Evolutionary conservation across 805 yeast genomes (phyloP), one percentile per base, ranked within the genome.

Genomic region (Wickerhamomyces kurtzmanii): DNA sequence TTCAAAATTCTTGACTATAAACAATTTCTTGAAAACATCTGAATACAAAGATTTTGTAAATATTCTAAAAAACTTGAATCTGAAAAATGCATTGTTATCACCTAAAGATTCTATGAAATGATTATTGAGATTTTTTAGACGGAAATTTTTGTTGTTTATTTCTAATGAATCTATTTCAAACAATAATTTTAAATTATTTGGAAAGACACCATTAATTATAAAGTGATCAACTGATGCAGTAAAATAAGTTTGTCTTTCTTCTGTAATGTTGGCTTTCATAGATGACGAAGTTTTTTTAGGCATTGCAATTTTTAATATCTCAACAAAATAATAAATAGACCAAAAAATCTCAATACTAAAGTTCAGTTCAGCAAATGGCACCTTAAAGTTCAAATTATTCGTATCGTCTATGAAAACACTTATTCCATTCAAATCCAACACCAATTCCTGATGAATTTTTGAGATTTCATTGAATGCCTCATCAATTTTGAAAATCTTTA

Each of bases 101-200:
- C 9, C 28, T 6, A 10, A 22, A 16, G 17, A n/a, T 20, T n/a
- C 12, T 5, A 10, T 12, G 7, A 15, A 15, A 9, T 11, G n/a
- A 8, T 13, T n/a, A 14, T 13, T 14, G 6, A 5, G 12, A 6
- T n/a, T n/a, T n/a, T n/a, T n/a, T n/a, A n/a, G n/a, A 19, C 17
- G 9, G 15, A n/a, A 4, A 6, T 11, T 8, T 20, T 26, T 7
- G 28, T n/a, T 6, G 23, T 12, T 15, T 26, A 26, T 7, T 7
- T 14, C 15, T 4, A 26, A 6, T 6, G 23, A 18, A 14, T 26
- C 28, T n/a, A 26, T 15, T 15, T 26, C 28, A 12, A 26, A n/a
- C 12, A 26, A 15, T 15, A 26, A 11, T 12, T 20, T 26, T 12
- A 18, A 20, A 7, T 26, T 15, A 15, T 20, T n/a, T 4, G 23